Conservation (phyloP, 2,329 filamentous ascomycete genomes). For the Mollisiaceae sp. region DNA sequence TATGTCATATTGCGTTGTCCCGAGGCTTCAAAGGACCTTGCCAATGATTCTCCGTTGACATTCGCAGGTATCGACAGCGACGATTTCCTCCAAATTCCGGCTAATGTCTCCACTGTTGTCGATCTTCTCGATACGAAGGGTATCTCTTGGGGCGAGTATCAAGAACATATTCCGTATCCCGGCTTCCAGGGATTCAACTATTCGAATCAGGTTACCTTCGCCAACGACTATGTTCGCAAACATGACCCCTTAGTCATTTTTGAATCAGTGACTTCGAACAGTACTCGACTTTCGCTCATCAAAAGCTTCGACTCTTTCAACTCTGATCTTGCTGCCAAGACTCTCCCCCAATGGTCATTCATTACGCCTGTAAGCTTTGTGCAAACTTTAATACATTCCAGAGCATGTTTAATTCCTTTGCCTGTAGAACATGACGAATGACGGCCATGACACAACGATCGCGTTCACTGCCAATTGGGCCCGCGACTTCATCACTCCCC, state of each 20-base stretch:
- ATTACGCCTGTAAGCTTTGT: constrained; percentile 52
- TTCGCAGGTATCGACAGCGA: constrained; percentile 53
- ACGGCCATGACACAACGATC: constrained; percentile 64
- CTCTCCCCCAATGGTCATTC: constrained; percentile 67
- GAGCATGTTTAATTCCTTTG: neutral
- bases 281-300: constrained; percentile 58
- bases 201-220: constrained; percentile 57
- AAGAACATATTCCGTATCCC: constrained; percentile 58
- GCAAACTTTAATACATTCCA: neutral
- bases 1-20: neutral
- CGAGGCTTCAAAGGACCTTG: neutral
- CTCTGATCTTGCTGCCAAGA: constrained; percentile 57
- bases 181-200: constrained; percentile 54
- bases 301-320: constrained; percentile 68
- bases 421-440: constrained; percentile 61
- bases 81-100: constrained; percentile 51
- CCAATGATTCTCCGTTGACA: neutral
- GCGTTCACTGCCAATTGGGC: constrained; percentile 55
- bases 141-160: constrained; percentile 57
- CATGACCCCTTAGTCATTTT: constrained; percentile 61
- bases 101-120: constrained; percentile 52
- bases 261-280: constrained; percentile 56
- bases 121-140: constrained; percentile 54
- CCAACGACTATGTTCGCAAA: constrained; percentile 69
- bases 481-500: constrained; percentile 55